Conservation (phyloP, 495 filamentous ascomycete species). For the Podospora tetraspora region DNA sequence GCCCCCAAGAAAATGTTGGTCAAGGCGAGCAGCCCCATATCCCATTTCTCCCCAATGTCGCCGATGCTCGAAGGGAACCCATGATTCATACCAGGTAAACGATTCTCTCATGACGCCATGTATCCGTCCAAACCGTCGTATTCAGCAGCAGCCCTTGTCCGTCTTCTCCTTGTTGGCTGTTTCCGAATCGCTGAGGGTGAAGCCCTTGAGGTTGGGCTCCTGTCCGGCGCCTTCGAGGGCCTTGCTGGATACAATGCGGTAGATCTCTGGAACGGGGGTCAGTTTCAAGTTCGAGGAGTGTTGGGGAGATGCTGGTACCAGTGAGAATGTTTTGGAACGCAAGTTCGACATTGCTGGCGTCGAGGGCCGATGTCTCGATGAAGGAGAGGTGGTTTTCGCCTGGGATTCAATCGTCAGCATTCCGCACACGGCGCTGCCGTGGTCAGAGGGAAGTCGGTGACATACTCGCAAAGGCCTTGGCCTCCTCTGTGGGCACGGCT, state of each 20-base stretch:
- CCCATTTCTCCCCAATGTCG: constrained; percentile 22
- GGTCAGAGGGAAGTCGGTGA: constrained; percentile 7
- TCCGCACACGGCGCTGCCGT: neutral
- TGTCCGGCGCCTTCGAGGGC: constrained; percentile 81
- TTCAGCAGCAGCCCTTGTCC: constrained; percentile 78
- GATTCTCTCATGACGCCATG: constrained; percentile 37
- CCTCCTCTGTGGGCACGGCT: constrained; percentile 96
- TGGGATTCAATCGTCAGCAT: constrained; percentile 32
- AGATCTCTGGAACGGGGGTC: constrained; percentile 68
- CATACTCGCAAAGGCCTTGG: constrained; percentile 96
- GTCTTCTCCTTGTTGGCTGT: constrained; percentile 55
- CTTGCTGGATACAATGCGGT: constrained; percentile 98
- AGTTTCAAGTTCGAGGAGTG: constrained; percentile 1
- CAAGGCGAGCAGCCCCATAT: constrained; percentile 36
- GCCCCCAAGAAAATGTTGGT: constrained; percentile 20
- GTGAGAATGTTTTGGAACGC: constrained; percentile 99
- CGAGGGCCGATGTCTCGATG: constrained; percentile 98
- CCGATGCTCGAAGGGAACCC: constrained; percentile 33
- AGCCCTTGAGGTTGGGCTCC: constrained; percentile 67
- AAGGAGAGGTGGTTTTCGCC: constrained; percentile 95
- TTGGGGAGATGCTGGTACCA: constrained; percentile 53
- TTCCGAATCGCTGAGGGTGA: constrained; percentile 73
- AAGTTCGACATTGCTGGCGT: constrained; percentile 98
- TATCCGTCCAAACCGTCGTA: constrained; percentile 35
- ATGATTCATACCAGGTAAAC: constrained; percentile 37